Conservation (phyloP, 1,284 basidiomycete species). For the Puccinia triticina region DNA sequence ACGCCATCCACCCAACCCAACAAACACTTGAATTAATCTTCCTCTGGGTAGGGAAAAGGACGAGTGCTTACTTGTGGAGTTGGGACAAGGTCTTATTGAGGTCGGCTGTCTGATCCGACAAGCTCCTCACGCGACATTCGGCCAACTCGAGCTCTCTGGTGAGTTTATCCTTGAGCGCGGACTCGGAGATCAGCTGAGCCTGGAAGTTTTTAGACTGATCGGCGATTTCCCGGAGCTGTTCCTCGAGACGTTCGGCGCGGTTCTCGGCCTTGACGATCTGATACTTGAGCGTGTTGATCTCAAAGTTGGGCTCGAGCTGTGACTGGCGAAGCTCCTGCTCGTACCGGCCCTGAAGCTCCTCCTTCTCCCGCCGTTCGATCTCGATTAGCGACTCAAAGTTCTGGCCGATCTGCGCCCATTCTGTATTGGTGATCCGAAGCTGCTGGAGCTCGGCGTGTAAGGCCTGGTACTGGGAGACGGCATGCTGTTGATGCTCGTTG, state of each 20-base stretch:
- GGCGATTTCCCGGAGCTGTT: constrained; percentile 6
- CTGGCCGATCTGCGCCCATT: constrained; percentile 26
- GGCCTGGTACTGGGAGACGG: not conserved
- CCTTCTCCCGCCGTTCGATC: constrained; percentile 40
- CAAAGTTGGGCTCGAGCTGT: constrained; percentile 34
- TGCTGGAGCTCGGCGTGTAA: not conserved
- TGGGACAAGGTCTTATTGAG: constrained; percentile 7
- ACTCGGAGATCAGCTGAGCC: constrained; percentile 5
- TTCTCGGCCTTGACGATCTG: constrained; percentile 33
- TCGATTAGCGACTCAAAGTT: constrained; percentile 37
- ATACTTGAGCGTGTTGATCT: constrained; percentile 36
- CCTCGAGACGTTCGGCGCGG: constrained; percentile 17
- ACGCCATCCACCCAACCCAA: not conserved
- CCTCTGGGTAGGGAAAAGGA: too few relatives aligned
- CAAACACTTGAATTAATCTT: constrained; percentile 15
- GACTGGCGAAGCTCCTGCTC: constrained; percentile 23
- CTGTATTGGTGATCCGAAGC: constrained; percentile 1
- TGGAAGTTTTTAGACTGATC: constrained; percentile 18
- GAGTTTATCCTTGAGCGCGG: constrained; percentile 13
- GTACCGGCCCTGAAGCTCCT: constrained; percentile 11
- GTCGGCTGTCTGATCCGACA: not conserved
- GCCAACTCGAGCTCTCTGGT: not conserved
- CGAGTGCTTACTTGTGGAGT: constrained; percentile 26
- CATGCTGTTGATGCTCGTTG: not conserved
- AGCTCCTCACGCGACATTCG: constrained; percentile 26